Evolutionary conservation across 140 eudicot genomes (phyloP), one percentile per base, ranked within the genome.

Genomic region (Stevia rebaudiana): DNA sequence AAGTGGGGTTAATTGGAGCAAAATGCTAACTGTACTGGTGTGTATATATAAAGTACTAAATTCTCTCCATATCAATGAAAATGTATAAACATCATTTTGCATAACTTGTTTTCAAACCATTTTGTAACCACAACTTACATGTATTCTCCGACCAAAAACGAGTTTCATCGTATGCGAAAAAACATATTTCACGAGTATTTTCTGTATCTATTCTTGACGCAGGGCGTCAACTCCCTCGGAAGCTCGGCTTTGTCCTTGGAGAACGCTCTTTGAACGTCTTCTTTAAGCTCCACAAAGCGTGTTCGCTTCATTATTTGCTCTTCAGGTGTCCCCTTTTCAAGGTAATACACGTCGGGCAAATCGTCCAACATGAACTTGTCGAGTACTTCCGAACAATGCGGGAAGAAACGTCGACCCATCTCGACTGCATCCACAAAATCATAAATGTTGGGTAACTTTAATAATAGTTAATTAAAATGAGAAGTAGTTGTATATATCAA

Each of bases 361-460:
- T 85, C 83, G 10, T 85, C 94, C 54, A 76, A 59, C 94, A 82
- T 82, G 63, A 85, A 81, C 67, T 74, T 82, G 70, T 85, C 94
- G 11, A 85, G 80, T 0, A 79, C 94, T 63, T 76, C 81, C 3
- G 94, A 85, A 71, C 88, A 82, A 74, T 79, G 73, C 19, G 94
- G 94, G 78, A 85, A 85, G 63, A 76, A 85, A 1, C 88, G 80
- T 22, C 82, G 60, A 13, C 94, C 94, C 39, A 76, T 54, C 74
- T 79, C 94, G 61, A 85, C 94, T 85, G 70, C 46, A 56, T 44
- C 28, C 55, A 74, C 3, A 59, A 17, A 24, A 25, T 24, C 1
- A 65, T 53, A 54, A 65, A 64, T 3, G 1, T n/a, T 52, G 2
- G 0, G 47, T 72, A 62, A 63, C 43, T 43, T 19, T 24, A 25